A percentile compares a stretch with the other conserved stretches of the same genome.
Evolutionary conservation across 306 rosid genomes (phyloP).

Genomic region (Begonia fuchsioides): DNA sequence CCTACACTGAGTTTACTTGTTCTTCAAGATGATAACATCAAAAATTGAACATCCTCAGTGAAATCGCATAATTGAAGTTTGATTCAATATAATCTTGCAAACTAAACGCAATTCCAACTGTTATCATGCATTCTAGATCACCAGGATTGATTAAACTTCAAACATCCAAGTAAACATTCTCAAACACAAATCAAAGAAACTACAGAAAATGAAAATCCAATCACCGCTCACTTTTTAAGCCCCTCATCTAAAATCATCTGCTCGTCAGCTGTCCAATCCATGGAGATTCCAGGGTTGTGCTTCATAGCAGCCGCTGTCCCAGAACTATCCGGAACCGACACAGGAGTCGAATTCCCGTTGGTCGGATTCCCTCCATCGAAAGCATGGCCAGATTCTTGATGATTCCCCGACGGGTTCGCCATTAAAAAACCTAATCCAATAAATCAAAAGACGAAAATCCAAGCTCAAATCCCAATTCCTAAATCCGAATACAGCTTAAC

Average conservation of each 20-base stretch:
- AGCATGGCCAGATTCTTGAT: conserved; percentile 60
- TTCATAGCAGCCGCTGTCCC: conserved; percentile 48
- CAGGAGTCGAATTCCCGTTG: conserved; percentile 45
- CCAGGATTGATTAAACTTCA: too few relatives aligned
- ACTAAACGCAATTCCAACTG: too few relatives aligned
- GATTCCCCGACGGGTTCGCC: conserved; percentile 68
- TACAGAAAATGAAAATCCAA: too few relatives aligned
- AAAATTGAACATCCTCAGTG: too few relatives aligned
- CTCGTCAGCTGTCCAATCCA: conserved; percentile 80
- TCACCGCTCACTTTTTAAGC: conserved; percentile 49
- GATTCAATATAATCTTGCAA: too few relatives aligned
- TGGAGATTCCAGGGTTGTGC: conserved; percentile 85
- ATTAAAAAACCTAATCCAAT: conserved; percentile 18
- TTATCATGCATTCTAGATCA: too few relatives aligned
- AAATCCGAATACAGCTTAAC: conserved; percentile 13
- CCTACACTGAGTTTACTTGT: too few relatives aligned
- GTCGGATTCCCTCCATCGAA: conserved; percentile 42
- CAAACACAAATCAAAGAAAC: neutral
- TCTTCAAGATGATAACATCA: too few relatives aligned
- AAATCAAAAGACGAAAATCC: conserved; percentile 1
- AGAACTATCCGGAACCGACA: conserved; percentile 41
- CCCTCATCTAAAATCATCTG: conserved; percentile 74
- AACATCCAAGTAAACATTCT: neutral
- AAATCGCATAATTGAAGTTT: too few relatives aligned
- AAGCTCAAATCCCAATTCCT: conserved; percentile 12